phyloP scores from a whole-genome alignment of 352 stramenopile species.

The Pythium brachiatum region DNA sequence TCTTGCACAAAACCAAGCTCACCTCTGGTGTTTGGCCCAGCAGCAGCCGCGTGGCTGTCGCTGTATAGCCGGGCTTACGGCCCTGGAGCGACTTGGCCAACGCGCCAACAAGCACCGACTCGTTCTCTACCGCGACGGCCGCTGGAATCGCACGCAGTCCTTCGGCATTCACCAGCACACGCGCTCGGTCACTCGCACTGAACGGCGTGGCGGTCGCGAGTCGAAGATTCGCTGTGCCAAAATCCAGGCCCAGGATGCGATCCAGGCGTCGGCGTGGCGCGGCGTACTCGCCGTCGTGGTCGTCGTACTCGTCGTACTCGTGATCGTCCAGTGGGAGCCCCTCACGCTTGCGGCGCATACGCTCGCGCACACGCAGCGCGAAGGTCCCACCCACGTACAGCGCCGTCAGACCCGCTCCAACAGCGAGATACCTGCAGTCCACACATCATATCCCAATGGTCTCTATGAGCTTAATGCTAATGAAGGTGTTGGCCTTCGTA shows the following conservation, averaged over 20 bases:
- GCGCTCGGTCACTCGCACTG: constrained; percentile 15
- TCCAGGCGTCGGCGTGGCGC: constrained; percentile 14
- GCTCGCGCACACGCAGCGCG: constrained; percentile 56
- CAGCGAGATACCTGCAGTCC: constrained; percentile 26
- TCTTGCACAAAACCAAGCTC: neutral
- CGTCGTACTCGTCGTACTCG: constrained; percentile 22
- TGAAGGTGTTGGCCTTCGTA: neutral
- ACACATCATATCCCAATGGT: neutral
- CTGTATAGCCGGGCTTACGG: constrained; percentile 56
- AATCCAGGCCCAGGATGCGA: constrained; percentile 55
- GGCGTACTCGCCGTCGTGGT: neutral
- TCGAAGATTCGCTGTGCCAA: constrained; percentile 52
- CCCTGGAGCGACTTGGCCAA: constrained; percentile 48
- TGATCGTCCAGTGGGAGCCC: constrained; percentile 47
- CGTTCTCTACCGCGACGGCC: constrained; percentile 62
- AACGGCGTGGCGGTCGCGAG: constrained; percentile 39
- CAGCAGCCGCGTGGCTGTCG: constrained; percentile 47
- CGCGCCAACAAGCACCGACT: constrained; percentile 44
- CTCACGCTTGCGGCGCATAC: constrained; percentile 38
- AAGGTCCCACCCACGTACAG: constrained; percentile 60
- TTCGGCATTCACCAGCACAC: constrained; percentile 58
- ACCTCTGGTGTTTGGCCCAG: constrained; percentile 30
- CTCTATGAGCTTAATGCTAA: neutral
- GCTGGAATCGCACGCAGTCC: constrained; percentile 50
- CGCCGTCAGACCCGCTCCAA: constrained; percentile 37